Evolutionary conservation across 768 basidiomycete genomes (phyloP).

Genomic region (Ramaria sp.): DNA sequence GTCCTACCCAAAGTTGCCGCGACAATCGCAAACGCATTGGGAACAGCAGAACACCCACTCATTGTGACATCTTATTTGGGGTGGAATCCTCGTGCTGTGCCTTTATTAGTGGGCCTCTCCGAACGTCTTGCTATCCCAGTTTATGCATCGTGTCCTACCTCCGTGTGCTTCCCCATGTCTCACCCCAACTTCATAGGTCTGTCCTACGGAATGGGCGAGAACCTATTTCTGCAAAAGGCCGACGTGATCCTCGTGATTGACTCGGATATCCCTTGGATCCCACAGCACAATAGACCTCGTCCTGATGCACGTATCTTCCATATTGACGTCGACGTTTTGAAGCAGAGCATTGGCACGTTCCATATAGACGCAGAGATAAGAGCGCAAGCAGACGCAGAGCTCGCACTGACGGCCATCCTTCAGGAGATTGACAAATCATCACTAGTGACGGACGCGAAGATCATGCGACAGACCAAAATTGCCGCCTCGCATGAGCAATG

Average conservation of each 20-base stretch:
- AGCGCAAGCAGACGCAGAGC: conserved; percentile 43
- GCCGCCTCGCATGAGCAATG: conserved; percentile 11
- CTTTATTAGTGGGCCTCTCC: conserved; percentile 36
- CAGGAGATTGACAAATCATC: conserved; percentile 18
- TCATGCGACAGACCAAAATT: conserved; percentile 13
- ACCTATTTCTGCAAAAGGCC: conserved; percentile 36
- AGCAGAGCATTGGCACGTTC: conserved; percentile 35
- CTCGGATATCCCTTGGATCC: conserved; percentile 56
- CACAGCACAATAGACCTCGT: conserved; percentile 30
- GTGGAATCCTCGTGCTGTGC: conserved; percentile 37
- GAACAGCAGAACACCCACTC: conserved; percentile 40
- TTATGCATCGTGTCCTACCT: conserved; percentile 37
- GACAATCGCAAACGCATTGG: conserved; percentile 37
- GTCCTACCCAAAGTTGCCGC: conserved; percentile 18
- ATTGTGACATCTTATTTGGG: conserved; percentile 58
- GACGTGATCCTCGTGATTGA: conserved; percentile 61
- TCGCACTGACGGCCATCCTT: conserved; percentile 40
- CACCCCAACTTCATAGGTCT: conserved; percentile 44
- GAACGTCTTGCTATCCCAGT: conserved; percentile 43
- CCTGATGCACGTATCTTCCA: conserved; percentile 41
- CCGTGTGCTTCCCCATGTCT: conserved; percentile 43
- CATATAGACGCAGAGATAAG: conserved; percentile 47
- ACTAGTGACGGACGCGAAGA: not conserved
- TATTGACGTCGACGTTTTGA: conserved; percentile 54
- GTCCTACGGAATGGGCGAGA: conserved; percentile 38